Percentiles rank a stretch among this genome's conserved stretches.
Conservation (phyloP, 257 asterid genomes). For the Fraxinus americana region DNA sequence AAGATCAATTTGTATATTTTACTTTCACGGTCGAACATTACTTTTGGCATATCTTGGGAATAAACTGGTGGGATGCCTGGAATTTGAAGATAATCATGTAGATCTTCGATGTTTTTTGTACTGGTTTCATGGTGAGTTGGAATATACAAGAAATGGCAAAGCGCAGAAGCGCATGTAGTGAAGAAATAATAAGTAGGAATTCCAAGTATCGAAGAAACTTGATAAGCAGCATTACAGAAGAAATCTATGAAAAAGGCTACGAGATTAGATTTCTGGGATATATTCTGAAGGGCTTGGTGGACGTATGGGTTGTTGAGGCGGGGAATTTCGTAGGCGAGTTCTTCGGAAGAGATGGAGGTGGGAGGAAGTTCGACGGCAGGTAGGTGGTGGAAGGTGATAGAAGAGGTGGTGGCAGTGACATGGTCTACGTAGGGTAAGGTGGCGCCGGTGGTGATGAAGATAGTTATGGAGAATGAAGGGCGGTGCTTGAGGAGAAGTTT, state of each 20-base stretch:
- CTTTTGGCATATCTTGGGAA: constrained; percentile 29
- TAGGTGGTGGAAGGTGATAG: constrained; percentile 38
- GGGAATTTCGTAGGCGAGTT: constrained; percentile 35
- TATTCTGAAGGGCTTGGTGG: constrained; percentile 27
- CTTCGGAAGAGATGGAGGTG: constrained; percentile 16
- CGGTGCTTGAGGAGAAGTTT: not conserved
- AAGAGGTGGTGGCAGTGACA: not conserved
- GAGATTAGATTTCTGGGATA: constrained; percentile 27
- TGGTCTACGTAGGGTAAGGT: constrained; percentile 10
- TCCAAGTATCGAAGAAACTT: constrained; percentile 29
- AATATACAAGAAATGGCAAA: constrained; percentile 14
- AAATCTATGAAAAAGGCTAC: constrained; percentile 40
- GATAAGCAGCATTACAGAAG: constrained; percentile 37
- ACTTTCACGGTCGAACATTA: constrained; percentile 23
- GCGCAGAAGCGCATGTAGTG: constrained; percentile 25
- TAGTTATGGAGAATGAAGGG: not conserved
- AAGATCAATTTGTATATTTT: constrained; percentile 26
- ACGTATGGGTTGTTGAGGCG: constrained; percentile 40
- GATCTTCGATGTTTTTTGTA: not conserved
- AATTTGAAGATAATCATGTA: constrained; percentile 19
- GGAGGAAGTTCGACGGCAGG: constrained; percentile 28
- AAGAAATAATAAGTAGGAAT: constrained; percentile 37
- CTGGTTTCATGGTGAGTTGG: constrained; percentile 30
- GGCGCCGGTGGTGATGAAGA: constrained; percentile 30
- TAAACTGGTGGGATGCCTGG: constrained; percentile 35